Evolutionary conservation across 768 basidiomycete species (phyloP).

Genomic region (Candolleomyces aberdarensis): DNA sequence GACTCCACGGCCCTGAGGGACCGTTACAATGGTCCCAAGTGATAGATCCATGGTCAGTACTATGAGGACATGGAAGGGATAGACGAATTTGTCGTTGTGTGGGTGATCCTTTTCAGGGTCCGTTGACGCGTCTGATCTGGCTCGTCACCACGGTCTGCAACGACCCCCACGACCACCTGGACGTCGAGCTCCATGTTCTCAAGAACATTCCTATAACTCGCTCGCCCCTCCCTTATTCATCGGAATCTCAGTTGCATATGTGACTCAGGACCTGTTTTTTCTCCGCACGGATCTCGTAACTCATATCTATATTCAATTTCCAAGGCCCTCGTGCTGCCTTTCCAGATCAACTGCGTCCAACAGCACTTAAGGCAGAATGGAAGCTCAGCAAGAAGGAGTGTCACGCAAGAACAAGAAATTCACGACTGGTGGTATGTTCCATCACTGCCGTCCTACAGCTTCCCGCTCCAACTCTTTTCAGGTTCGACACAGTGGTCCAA

Average conservation of each 20-base stretch:
- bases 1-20: slow-evolving; percentile 76
- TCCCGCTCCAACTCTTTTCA: background rate
- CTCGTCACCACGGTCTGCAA: background rate
- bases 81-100: slow-evolving; percentile 4
- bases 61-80: slow-evolving; percentile 6
- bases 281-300: background rate
- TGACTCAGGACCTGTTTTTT: background rate
- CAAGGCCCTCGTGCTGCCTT: background rate
- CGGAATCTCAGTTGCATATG: background rate
- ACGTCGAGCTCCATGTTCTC: background rate
- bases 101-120: background rate
- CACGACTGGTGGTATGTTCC: slow-evolving; percentile 5
- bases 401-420: background rate
- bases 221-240: background rate
- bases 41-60: slow-evolving; percentile 24
- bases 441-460: no score
- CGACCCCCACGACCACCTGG: slow-evolving; percentile 1
- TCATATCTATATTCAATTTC: background rate
- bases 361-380: background rate
- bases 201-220: background rate
- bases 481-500: slow-evolving; percentile 1
- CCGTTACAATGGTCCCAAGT: slow-evolving; percentile 75
- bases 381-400: background rate
- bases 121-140: slow-evolving; percentile 13
- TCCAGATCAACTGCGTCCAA: background rate